phyloP scores from a whole-genome alignment of 139 green algal genomes.

The Chlorella sp. region DNA sequence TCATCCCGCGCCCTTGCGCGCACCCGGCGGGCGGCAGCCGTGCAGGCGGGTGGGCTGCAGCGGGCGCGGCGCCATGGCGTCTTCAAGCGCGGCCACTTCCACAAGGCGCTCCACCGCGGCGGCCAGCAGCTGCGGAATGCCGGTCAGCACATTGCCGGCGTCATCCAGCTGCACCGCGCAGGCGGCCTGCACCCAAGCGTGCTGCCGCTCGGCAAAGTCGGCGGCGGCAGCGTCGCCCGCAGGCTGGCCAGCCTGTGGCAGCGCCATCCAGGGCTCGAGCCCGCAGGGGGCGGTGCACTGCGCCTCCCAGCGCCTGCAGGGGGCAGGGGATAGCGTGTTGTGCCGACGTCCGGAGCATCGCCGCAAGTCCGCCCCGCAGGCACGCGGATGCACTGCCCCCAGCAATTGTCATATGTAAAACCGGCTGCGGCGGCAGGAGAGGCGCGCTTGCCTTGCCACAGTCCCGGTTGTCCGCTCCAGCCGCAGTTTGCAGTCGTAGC shows the following conservation, averaged over 20 bases:
- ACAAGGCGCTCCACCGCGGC: background rate
- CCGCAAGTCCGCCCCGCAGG: too few relatives aligned
- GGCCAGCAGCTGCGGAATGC: constrained; percentile 9
- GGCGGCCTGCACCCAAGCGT: background rate
- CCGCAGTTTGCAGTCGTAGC: too few relatives aligned
- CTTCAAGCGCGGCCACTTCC: background rate
- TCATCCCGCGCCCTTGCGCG: too few relatives aligned
- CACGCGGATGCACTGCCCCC: too few relatives aligned
- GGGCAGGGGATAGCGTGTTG: background rate
- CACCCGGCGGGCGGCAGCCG: constrained; percentile 11
- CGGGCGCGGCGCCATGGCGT: background rate
- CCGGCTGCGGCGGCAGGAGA: too few relatives aligned
- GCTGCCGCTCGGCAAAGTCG: background rate
- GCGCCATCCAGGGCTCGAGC: too few relatives aligned
- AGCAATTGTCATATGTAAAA: too few relatives aligned
- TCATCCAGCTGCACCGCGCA: constrained; percentile 8
- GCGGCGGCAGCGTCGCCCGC: background rate
- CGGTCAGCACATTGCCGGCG: constrained; percentile 13
- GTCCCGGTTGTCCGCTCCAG: too few relatives aligned
- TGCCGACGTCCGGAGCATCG: too few relatives aligned
- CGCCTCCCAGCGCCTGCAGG: background rate
- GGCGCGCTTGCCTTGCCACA: too few relatives aligned
- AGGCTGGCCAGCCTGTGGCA: background rate
- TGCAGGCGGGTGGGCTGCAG: constrained; percentile 22
- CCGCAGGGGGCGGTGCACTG: too few relatives aligned